Evolutionary conservation across 2,329 filamentous ascomycete species (phyloP).

Genomic region (Colletotrichum filicis): DNA sequence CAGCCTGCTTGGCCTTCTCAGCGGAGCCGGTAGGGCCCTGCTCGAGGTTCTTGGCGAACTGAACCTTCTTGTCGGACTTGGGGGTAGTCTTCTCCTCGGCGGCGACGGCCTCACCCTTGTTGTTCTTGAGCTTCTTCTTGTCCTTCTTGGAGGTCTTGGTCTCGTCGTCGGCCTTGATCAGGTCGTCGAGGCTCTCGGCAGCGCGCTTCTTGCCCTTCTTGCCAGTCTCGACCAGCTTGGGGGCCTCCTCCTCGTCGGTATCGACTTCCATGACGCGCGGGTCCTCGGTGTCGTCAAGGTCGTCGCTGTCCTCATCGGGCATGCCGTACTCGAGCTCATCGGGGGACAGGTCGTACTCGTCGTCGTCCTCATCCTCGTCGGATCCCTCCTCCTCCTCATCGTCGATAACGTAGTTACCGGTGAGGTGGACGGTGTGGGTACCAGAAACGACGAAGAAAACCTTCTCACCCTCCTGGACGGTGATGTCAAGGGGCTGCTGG

Average conservation of each 20-base stretch:
- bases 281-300: constrained; percentile 81
- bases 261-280: constrained; percentile 87
- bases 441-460: constrained; percentile 94
- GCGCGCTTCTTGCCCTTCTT: constrained; percentile 91
- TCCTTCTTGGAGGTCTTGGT: constrained; percentile 94
- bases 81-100: constrained; percentile 66
- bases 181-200: constrained; percentile 82
- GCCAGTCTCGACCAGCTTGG: constrained; percentile 61
- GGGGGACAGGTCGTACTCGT: constrained; percentile 84
- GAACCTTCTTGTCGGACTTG: constrained; percentile 91
- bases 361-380: constrained; percentile 72
- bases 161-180: constrained; percentile 82
- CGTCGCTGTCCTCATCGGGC: constrained; percentile 79
- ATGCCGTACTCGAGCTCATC: constrained; percentile 82
- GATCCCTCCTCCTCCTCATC: constrained; percentile 72
- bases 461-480: constrained; percentile 86
- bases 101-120: constrained; percentile 87
- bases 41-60: constrained; percentile 99
- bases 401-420: constrained; percentile 92
- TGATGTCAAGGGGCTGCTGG: constrained; percentile 96
- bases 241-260: constrained; percentile 79
- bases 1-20: constrained; percentile 51
- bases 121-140: constrained; percentile 98
- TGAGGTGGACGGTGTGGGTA: constrained; percentile 90
- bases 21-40: constrained; percentile 87